These are phyloP conservation scores for Blastobotrys niveus DNA, from an alignment of 1,139 yeast genomes.

Conservation along the genomic window DNA sequence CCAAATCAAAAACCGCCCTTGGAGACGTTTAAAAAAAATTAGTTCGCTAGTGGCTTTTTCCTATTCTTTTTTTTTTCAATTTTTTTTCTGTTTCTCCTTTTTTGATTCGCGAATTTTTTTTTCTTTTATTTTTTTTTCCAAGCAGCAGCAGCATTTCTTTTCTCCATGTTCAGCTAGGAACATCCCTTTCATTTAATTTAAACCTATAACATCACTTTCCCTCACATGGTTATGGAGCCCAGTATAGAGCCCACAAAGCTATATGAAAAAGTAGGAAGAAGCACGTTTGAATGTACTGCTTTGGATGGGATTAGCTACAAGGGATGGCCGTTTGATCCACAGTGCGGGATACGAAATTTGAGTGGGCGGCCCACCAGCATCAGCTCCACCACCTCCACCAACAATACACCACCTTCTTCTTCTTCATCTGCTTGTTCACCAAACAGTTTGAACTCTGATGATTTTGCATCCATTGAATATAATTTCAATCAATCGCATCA, in stretches of 20 bases:
- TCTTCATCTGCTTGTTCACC: no score
- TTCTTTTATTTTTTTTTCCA: background rate
- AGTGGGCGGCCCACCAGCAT: no score
- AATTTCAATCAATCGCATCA: background rate
- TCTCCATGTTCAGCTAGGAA: no score
- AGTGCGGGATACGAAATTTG: slow-evolving; percentile 4
- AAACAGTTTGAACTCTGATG: background rate
- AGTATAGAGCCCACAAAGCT: slow-evolving; percentile 4
- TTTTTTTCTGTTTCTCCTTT: no score
- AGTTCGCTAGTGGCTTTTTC: no score
- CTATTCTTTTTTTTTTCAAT: no score
- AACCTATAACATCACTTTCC: background rate
- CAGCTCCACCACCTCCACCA: no score
- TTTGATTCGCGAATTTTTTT: no score
- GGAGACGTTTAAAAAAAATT: no score
- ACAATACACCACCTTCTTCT: no score
- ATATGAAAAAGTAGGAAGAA: slow-evolving; percentile 7
- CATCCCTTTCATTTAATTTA: background rate
- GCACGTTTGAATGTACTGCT: slow-evolving; percentile 7
- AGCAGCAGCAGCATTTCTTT: no score
- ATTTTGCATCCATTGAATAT: background rate
- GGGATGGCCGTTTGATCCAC: slow-evolving; percentile 5
- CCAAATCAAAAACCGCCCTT: no score
- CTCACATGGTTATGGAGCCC: slow-evolving; percentile 7
- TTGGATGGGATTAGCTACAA: slow-evolving; percentile 6